These are phyloP conservation scores for Haplosporangium gracile DNA, from an alignment of 192 early-diverging fungal genomes.

Conservation along the genomic window DNA sequence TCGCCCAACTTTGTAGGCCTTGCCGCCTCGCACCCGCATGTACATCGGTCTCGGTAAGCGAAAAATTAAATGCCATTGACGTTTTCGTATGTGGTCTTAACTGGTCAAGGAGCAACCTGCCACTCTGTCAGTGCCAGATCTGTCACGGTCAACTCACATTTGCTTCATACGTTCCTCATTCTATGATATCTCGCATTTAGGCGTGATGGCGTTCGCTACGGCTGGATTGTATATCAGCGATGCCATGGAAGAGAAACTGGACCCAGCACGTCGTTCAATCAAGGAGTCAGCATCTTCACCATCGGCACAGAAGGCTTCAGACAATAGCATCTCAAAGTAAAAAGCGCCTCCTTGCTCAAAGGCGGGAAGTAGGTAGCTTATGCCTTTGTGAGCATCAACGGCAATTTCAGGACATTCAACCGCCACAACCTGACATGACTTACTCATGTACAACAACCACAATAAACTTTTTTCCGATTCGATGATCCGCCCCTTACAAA, in stretches of 20 bases:
- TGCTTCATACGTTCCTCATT: not conserved
- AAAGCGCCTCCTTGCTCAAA: not conserved
- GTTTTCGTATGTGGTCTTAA: not conserved
- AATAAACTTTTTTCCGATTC: not conserved
- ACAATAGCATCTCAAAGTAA: not conserved
- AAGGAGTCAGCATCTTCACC: not conserved
- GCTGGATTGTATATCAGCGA: slow-evolving; percentile 49
- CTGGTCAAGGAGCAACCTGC: too few species aligned
- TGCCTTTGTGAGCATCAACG: not conserved
- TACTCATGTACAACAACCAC: not conserved
- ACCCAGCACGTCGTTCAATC: slow-evolving; percentile 23
- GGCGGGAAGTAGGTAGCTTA: not conserved
- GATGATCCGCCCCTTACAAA: too few species aligned
- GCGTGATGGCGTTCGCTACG: slow-evolving; percentile 48
- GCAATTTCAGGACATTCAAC: not conserved
- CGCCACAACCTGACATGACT: not conserved
- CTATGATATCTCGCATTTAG: not conserved
- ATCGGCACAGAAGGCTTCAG: not conserved
- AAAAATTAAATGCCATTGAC: not conserved
- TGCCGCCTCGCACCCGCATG: slow-evolving; percentile 53
- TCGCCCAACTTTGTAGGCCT: slow-evolving; percentile 15
- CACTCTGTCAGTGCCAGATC: not conserved
- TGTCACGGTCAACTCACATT: not conserved
- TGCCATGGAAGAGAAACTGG: slow-evolving; percentile 43
- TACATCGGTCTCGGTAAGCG: slow-evolving; percentile 48